Evolutionary conservation across 73 alveolate genomes (phyloP), one percentile per base, ranked within the genome.

Genomic region (Paramecium primaurelia): DNA sequence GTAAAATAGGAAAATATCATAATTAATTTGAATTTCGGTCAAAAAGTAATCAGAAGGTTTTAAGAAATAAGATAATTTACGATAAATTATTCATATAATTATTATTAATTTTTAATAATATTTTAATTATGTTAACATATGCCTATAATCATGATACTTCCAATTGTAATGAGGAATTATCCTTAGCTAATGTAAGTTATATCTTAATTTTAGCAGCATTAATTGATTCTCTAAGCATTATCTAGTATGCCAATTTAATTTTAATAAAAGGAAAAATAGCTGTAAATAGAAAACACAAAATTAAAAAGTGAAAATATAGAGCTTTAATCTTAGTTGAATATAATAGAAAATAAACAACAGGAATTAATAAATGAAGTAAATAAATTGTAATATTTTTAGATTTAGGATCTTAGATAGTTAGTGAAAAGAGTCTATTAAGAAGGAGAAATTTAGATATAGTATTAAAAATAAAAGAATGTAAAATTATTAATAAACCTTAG

Each of bases 321-420:
- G 11, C 47, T 64, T 4, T n/a, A 64, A 64, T 64, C 84, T 4
- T 14, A 22, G 26, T 32, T 64, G 10, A 64, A 64, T 64, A 64
- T 12, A 11, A 5, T 64, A 34, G 84, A 64, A n/a, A 64, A 64
- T 34, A 64, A 64, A 64, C 25, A 64, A 14, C 12, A 64, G 28
- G 84, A 64, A 64, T 34, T 64, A 28, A 64, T 64, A 25, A 64
- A 64, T 64, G 84, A 64, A 64, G 84, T 64, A 64, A 28, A 64
- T 0, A 64, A 2, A 12, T 28, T 59, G 0, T 3, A 3, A 32
- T 32, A 0, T 12, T 40, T 26, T 64, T 64, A 64, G 84, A 64
- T 64, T 34, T 64, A 28, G 16, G 84, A 64, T 64, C 47, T 64
- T 10, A 64, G 51, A 34, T 64, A 64, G 84, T 28, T 64, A 14